Evolutionary conservation across 768 basidiomycete species (phyloP).

Genomic region (Psilocybe cubensis): DNA sequence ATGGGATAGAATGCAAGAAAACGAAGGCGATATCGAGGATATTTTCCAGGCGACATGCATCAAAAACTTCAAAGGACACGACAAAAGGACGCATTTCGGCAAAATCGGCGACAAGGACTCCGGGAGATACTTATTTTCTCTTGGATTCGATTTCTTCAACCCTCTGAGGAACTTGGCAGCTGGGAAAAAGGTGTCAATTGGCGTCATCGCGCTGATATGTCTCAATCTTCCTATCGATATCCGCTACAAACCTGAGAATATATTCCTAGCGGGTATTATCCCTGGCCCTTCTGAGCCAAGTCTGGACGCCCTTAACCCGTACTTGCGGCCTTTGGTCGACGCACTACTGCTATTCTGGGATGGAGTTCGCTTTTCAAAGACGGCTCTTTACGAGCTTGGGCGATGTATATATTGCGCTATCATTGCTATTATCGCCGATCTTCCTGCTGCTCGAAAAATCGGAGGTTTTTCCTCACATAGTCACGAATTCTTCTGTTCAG

Average conservation of each 20-base stretch:
- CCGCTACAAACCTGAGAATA: slow-evolving; percentile 32
- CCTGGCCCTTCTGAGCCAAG: slow-evolving; percentile 28
- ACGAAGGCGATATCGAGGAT: slow-evolving; percentile 7
- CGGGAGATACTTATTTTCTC: neutral
- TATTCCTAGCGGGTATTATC: slow-evolving; percentile 33
- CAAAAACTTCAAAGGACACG: neutral
- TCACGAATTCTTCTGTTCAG: slow-evolving; percentile 9
- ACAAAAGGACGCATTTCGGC: slow-evolving; percentile 21
- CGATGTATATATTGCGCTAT: slow-evolving; percentile 27
- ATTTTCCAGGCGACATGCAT: neutral
- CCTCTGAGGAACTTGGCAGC: slow-evolving; percentile 28
- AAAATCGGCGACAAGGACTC: neutral
- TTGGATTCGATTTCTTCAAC: slow-evolving; percentile 31
- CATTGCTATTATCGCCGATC: slow-evolving; percentile 36
- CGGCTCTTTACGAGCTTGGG: slow-evolving; percentile 22
- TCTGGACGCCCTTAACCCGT: slow-evolving; percentile 33
- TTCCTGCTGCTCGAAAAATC: slow-evolving; percentile 31
- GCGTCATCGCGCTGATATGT: slow-evolving; percentile 29
- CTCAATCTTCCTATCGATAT: slow-evolving; percentile 34
- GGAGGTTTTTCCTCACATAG: slow-evolving; percentile 23
- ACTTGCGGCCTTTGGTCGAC: no score
- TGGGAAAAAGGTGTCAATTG: slow-evolving; percentile 24
- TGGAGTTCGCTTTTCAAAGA: slow-evolving; percentile 29
- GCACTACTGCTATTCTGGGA: slow-evolving; percentile 32
- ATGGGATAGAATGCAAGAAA: slow-evolving; percentile 1